Evolutionary conservation across 805 yeast genomes (phyloP), one percentile per base, ranked within the genome.

Genomic region (Starmerella vaccinii): DNA sequence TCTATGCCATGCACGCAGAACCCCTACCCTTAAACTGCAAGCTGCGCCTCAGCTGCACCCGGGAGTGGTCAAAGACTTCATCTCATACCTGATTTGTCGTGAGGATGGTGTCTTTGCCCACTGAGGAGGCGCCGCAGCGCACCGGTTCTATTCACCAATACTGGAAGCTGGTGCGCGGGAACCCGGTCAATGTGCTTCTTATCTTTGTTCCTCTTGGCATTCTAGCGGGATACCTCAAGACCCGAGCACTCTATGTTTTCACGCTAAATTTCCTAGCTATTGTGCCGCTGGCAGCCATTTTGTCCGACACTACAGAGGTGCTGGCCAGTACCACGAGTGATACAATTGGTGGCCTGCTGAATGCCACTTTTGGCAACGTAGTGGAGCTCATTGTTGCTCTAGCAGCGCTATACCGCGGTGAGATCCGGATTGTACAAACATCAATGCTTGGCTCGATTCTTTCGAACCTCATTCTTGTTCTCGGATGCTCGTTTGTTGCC

Each of bases 361-460:
- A 92, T 68, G 98, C 98, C 2, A 89, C 97, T 9, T 86, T 92
- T 65, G 98, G 98, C 52, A 92, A 92, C 66, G 97, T 97, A 2
- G 96, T 92, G 21, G 98, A 92, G 70, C 78, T 92, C 53, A 92
- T 92, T 66, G 97, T 92, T 32, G 84, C 95, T 1, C 72, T 92
- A 24, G 87, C 92, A 59, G 98, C 98, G 1, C 73, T 92, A 61
- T 73, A 70, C 58, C 82, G 84, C 40, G 84, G 86, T 58, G 97
- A 92, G 68, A 80, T 92, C 47, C 76, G 95, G 56, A 89, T 92
- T 61, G 97, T 92, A 26, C 97, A 92, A 68, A 95, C 97, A 2
- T 84, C 95, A 19, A 90, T 92, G 97, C 76, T 92, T 51, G 98
- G 98, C 29, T 83, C 95, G 48, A 85, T 92, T 54, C 72, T 92